These are phyloP conservation scores for Aspergillus incahuasiensis DNA, from an alignment of 495 filamentous ascomycete genomes.

Conservation along the genomic window DNA sequence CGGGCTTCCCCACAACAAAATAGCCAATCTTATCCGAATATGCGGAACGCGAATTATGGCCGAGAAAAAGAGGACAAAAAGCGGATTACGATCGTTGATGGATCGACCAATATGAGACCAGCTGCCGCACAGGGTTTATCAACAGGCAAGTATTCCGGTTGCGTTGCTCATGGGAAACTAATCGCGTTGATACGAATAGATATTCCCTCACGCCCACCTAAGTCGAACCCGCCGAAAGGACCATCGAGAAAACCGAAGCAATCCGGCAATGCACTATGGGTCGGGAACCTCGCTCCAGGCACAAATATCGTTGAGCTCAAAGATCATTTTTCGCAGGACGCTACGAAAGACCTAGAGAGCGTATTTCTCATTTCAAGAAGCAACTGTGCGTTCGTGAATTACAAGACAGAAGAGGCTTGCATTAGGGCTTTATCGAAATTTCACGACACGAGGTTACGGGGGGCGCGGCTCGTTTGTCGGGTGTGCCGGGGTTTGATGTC, in stretches of 20 bases:
- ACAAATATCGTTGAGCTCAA: constrained; percentile 77
- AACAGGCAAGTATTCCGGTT: constrained; percentile 24
- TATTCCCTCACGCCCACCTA: constrained; percentile 16
- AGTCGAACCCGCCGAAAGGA: constrained; percentile 39
- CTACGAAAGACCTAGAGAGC: constrained; percentile 74
- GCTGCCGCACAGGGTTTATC: constrained; percentile 9
- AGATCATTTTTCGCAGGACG: constrained; percentile 83
- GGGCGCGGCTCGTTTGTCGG: constrained; percentile 86
- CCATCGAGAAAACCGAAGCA: constrained; percentile 91
- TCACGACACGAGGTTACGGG: constrained; percentile 87
- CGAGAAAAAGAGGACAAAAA: constrained; percentile 21
- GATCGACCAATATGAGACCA: constrained; percentile 33
- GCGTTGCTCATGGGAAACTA: not conserved
- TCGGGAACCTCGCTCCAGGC: constrained; percentile 86
- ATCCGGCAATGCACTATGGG: constrained; percentile 92
- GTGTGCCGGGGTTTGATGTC: constrained; percentile 57
- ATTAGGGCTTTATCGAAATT: constrained; percentile 74
- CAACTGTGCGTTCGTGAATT: constrained; percentile 98
- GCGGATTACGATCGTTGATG: constrained; percentile 38
- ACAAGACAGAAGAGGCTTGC: constrained; percentile 75
- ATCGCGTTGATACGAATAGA: constrained; percentile 14
- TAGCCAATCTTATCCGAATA: not conserved
- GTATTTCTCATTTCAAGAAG: constrained; percentile 95
- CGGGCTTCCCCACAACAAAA: constrained; percentile 4
- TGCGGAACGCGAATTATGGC: not conserved